Base-by-base conservation (phyloP, 345 rosid species). In the Fremontodendron californicum region DNA sequence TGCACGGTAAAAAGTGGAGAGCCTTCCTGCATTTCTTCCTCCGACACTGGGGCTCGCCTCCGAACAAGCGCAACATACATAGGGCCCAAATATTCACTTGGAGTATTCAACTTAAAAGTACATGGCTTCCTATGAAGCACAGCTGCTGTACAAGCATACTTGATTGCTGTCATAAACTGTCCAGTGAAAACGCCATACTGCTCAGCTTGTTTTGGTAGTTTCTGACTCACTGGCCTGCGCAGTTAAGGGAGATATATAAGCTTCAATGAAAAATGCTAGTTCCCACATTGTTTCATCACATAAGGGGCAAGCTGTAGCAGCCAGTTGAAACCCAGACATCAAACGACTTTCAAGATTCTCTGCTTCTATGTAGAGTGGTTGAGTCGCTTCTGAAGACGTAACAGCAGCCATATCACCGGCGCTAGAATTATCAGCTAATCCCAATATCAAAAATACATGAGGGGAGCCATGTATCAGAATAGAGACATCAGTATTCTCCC, bases 11-110 rank as follows among this genome's bases (percentile, higher is more conserved):
- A 94, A 45, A 91, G 78, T 2, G 92, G 80, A 43, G 94, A 92
- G 11, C 98, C 92, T 82, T 92, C 97, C 77, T 89, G 91, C 98
- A 92, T 94, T 83, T 91, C 97, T 83, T 94, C 98, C 80, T 92
- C 92, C 58, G 91, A 81, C 18, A 94, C 83, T 31, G 77, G 81
- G 6, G 98, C 98, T 77, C 96, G 84, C 79, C 89, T 92, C 77
- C 91, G 82, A 77, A 85, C 84, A 61, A 92, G 90, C 76, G 92
- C 97, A 0, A 88, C 96, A 73, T 91, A 90, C 97, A 89, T 90
- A 1, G 90, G 76, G 46, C 97, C 94, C 75, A 94, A 84, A 77
- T 85, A 83, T 74, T 90, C 91, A 0, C 92, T 82, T 21, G 94
- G 87, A 0, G 97, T 87, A 86, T 90, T 91, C 79, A 92, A 92